Evolutionary conservation across 176 grass and related monocot genomes (phyloP).

Genomic region (Oryza nivara): DNA sequence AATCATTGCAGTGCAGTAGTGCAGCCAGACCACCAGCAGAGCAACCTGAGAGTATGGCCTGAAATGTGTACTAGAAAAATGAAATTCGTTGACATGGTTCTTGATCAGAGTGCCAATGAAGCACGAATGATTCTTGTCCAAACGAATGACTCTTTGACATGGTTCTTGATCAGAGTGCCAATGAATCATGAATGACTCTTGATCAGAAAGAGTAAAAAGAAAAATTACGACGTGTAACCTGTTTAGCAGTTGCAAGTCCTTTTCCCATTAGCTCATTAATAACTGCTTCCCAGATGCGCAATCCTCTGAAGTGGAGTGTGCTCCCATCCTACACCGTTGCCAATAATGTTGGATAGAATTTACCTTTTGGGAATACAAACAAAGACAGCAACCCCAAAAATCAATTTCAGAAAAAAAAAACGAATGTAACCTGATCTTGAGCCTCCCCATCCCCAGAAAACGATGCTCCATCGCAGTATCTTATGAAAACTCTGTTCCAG

Average conservation of each 20-base stretch:
- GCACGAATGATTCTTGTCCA: not conserved
- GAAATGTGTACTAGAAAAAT: conserved; percentile 23
- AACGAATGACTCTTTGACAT: not conserved
- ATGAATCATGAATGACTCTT: not conserved
- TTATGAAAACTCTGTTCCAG: conserved; percentile 78
- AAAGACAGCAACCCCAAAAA: not conserved
- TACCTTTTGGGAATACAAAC: not conserved
- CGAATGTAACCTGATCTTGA: conserved; percentile 34
- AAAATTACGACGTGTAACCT: conserved; percentile 41
- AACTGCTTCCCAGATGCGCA: conserved; percentile 67
- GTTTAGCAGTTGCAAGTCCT: conserved; percentile 62
- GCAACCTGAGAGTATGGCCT: conserved; percentile 82
- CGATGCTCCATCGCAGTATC: conserved; percentile 81
- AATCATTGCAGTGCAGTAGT: conserved; percentile 80
- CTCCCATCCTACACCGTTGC: conserved; percentile 55
- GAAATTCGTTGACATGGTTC: not conserved
- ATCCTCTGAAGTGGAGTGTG: conserved; percentile 61
- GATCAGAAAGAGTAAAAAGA: not conserved
- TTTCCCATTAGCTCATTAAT: conserved; percentile 62
- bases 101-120: not conserved
- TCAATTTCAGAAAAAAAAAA: not conserved
- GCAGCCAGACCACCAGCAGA: conserved; percentile 85
- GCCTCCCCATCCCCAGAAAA: conserved; percentile 71
- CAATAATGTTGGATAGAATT: not conserved
- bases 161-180: too few species aligned